These are phyloP conservation scores for Saccharomyces jurei DNA, from an alignment of 805 yeast species.

Conservation along the genomic window DNA sequence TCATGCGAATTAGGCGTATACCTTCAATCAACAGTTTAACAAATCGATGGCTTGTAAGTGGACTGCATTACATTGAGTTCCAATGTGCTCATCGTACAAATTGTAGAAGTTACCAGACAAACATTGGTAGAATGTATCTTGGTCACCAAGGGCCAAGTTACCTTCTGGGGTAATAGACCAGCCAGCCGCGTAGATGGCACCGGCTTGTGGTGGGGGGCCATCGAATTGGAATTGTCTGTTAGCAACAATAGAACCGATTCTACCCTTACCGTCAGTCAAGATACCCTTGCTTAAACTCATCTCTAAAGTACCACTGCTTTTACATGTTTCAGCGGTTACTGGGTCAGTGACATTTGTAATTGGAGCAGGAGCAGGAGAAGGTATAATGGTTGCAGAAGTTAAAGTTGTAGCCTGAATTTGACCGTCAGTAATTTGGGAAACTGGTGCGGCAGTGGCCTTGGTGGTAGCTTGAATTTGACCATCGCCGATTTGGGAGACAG, in stretches of 20 bases:
- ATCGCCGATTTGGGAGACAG: slow-evolving; percentile 35
- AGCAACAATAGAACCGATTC: slow-evolving; percentile 74
- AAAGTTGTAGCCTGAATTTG: slow-evolving; percentile 37
- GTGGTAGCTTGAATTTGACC: slow-evolving; percentile 38
- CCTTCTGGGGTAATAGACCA: slow-evolving; percentile 51
- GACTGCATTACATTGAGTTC: slow-evolving; percentile 56
- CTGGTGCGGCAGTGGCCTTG: slow-evolving; percentile 20
- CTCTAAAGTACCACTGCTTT: slow-evolving; percentile 43
- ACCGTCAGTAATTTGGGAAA: slow-evolving; percentile 40
- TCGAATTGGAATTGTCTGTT: slow-evolving; percentile 82
- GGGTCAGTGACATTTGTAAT: slow-evolving; percentile 35
- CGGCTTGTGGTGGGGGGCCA: slow-evolving; percentile 82
- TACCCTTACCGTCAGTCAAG: slow-evolving; percentile 51
- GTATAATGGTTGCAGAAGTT: slow-evolving; percentile 3
- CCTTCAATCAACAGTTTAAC: slow-evolving; percentile 38
- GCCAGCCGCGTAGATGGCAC: slow-evolving; percentile 63
- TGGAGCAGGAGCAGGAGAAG: slow-evolving; percentile 13
- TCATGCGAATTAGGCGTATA: neutral
- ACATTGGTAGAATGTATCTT: slow-evolving; percentile 63
- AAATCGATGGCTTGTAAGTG: slow-evolving; percentile 52
- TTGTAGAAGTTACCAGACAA: slow-evolving; percentile 70
- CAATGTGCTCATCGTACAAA: slow-evolving; percentile 58
- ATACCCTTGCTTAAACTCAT: slow-evolving; percentile 45
- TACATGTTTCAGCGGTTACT: slow-evolving; percentile 36
- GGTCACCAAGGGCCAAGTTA: slow-evolving; percentile 55